Conservation (phyloP, 202 grass and related monocot species). For the Setaria viridis region DNA sequence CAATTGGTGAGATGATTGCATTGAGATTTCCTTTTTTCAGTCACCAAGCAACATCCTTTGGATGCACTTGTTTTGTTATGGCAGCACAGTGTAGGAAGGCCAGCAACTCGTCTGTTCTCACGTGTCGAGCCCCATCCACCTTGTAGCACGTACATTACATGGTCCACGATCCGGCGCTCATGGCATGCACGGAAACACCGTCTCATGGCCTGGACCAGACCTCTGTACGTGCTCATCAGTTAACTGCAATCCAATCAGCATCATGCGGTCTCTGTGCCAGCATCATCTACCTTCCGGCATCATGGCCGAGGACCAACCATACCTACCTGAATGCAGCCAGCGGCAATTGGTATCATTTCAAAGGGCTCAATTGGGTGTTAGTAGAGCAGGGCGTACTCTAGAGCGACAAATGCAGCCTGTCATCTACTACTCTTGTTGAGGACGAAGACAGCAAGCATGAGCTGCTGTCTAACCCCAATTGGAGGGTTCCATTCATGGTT, state of each 20-base stretch:
- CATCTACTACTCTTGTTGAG: conserved; percentile 2
- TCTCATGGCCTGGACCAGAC: neutral
- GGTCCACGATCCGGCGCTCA: neutral
- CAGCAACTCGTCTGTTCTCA: neutral
- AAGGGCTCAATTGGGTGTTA: neutral
- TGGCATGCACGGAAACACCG: neutral
- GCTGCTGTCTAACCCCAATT: neutral
- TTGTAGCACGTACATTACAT: neutral
- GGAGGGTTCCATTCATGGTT: conserved; percentile 1
- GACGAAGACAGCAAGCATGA: neutral
- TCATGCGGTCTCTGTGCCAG: conserved; percentile 12
- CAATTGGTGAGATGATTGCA: no score
- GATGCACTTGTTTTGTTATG: neutral
- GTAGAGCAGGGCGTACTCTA: neutral
- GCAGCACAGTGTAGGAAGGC: neutral
- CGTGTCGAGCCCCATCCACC: neutral
- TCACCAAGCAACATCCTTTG: no score
- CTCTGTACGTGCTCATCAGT: neutral
- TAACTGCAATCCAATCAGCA: neutral
- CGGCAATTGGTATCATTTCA: neutral
- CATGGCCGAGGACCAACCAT: conserved; percentile 5
- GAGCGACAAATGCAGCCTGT: no score
- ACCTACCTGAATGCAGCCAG: neutral
- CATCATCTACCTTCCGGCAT: neutral
- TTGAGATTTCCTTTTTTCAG: no score